Base-by-base conservation (phyloP, 2,329 filamentous ascomycete genomes). In the Talaromyces atroroseus region DNA sequence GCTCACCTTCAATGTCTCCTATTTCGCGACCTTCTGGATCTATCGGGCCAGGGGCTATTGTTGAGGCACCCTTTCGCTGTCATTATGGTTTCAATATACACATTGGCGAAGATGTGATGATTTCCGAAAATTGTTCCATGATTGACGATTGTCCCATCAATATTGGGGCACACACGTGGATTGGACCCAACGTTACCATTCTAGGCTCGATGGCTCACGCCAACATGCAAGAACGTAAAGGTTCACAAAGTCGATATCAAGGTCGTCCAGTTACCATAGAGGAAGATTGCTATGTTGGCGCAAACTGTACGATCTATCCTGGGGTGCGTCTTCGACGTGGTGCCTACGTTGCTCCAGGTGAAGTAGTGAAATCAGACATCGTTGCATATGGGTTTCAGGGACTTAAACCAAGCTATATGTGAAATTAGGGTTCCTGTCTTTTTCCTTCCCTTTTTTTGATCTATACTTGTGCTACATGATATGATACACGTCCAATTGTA, bases 21-120 rank as follows among this genome's bases (percentile, higher is more conserved):
- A 80, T 10, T 70, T 81, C 54, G 79, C 78, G 42, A 79, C 81
- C 63, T 68, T 58, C 61, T 76, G 55, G 89, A 82, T 56, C 82
- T 23, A 82, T 94, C 5, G 90, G 90, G n/a, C 82, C 85, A 16
- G 84, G 87, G 55, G 87, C 89, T 5, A 79, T 86, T 44, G 88
- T 99, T 24, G 90, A 96, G 66, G 85, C 89, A 2, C 92, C 92
- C 0, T 97, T 99, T 71, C 86, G 81, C 48, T 96, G 92, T 69
- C 91, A 96, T 66, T 96, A 96, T 66, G 94, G 94, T 0, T 97
- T 96, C 75, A 97, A 99, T 70, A 88, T 97, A 64, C 82, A 82
- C 49, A 88, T 99, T 62, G 92, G 89, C 12, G 87, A 92, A 63
- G 86, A 94, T 61, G 90, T 95, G 2, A 82, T 86, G 55, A 88